Percentiles rank a stretch among this genome's conserved stretches.
Conservation (phyloP, 108 stramenopile species). For the Fragilaria radians region DNA sequence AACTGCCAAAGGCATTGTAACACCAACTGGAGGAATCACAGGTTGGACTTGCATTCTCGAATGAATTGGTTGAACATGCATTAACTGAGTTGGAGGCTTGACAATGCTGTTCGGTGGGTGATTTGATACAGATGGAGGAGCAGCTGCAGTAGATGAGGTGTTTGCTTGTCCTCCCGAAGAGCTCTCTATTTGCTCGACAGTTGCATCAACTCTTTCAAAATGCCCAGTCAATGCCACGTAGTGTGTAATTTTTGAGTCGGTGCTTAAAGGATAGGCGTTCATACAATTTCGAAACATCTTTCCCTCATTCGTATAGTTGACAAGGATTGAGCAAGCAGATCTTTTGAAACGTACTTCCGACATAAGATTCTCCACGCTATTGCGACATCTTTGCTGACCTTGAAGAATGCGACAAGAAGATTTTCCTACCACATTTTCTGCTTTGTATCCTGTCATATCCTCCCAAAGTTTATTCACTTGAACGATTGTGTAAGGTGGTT, state of each 20-base stretch:
- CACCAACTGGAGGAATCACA: neutral
- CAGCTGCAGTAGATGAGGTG: neutral
- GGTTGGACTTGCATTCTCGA: neutral
- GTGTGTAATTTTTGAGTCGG: constrained; percentile 79
- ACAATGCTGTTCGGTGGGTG: neutral
- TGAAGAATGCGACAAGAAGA: constrained; percentile 62
- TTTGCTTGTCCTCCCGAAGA: neutral
- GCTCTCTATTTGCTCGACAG: neutral
- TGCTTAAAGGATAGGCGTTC: constrained; percentile 67
- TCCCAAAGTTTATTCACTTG: constrained; percentile 87
- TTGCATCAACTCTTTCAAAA: constrained; percentile 22
- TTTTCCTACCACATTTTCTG: constrained; percentile 81
- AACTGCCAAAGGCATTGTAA: neutral
- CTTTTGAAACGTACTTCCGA: constrained; percentile 70
- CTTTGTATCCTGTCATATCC: constrained; percentile 77
- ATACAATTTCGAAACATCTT: constrained; percentile 56
- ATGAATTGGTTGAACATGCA: neutral
- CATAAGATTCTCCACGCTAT: constrained; percentile 53
- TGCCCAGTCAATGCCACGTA: constrained; percentile 60
- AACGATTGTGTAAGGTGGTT: constrained; percentile 81
- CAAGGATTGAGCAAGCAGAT: constrained; percentile 58
- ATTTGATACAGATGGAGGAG: neutral
- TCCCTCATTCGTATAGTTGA: constrained; percentile 65
- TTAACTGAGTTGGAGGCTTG: neutral
- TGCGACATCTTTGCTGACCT: constrained; percentile 43